Percentiles rank a stretch among this genome's conserved stretches.
These are phyloP conservation scores for Fusarium phyllophilum DNA, from an alignment of 2,329 filamentous ascomycete genomes.

Conservation along the genomic window DNA sequence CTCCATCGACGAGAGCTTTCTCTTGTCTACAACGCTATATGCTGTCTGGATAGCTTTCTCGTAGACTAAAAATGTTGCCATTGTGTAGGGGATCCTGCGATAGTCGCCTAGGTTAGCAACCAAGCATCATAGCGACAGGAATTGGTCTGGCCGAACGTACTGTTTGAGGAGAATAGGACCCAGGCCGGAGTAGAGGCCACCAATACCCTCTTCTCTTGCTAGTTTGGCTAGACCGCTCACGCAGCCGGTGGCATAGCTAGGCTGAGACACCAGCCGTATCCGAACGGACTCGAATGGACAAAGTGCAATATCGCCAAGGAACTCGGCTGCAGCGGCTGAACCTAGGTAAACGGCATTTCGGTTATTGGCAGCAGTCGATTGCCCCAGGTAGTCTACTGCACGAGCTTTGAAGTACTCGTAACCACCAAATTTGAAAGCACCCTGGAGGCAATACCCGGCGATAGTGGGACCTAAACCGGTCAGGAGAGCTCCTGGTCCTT, in stretches of 20 bases:
- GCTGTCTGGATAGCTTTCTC: not conserved
- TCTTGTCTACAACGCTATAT: not conserved
- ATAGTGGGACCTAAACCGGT: not conserved
- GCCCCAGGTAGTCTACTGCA: not conserved
- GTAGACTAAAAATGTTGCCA: not conserved
- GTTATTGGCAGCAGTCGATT: not conserved
- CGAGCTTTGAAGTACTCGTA: not conserved
- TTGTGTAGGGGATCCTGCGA: not conserved
- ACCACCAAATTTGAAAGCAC: not conserved
- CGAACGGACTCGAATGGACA: not conserved
- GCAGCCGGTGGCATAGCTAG: not conserved
- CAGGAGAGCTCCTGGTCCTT: not conserved
- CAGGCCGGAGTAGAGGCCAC: not conserved
- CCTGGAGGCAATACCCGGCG: not conserved
- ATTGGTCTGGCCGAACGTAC: not conserved
- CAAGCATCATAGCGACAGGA: not conserved
- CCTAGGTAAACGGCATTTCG: not conserved
- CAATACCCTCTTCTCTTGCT: not conserved
- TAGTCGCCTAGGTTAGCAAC: not conserved
- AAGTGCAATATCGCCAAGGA: not conserved
- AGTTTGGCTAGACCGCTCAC: not conserved
- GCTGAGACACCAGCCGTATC: not conserved
- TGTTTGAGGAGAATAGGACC: not conserved
- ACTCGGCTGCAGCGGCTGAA: not conserved
- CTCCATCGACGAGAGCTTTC: not conserved